A percentile compares a stretch with the other conserved stretches of the same genome.
Evolutionary conservation across 768 basidiomycete species (phyloP).

Genomic region (Botryobasidium botryosum): DNA sequence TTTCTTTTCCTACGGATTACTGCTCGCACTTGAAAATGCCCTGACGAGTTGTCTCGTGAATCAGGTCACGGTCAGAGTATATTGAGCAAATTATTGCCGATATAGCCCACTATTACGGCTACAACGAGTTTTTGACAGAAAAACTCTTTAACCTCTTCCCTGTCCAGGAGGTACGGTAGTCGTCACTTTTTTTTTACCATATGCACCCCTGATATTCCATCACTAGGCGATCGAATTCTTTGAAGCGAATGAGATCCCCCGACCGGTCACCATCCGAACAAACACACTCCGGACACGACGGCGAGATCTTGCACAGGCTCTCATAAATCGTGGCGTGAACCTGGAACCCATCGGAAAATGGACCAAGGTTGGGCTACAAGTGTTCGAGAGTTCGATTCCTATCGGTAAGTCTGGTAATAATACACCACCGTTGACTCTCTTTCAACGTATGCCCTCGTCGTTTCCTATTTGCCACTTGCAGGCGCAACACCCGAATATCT

Average conservation of each 20-base stretch:
- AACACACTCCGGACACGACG: slow-evolving; percentile 90
- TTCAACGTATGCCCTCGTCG: not conserved
- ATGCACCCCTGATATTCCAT: not conserved
- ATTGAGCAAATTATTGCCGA: slow-evolving; percentile 74
- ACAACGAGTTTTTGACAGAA: slow-evolving; percentile 87
- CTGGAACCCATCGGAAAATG: slow-evolving; percentile 98
- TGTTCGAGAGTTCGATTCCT: slow-evolving; percentile 91
- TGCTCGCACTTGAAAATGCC: not conserved
- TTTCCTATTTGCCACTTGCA: slow-evolving; percentile 15
- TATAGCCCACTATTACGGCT: slow-evolving; percentile 92
- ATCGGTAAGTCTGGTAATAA: slow-evolving; percentile 41
- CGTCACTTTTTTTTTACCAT: not conserved
- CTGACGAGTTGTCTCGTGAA: not conserved
- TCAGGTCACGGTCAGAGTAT: slow-evolving; percentile 78
- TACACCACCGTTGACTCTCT: not conserved
- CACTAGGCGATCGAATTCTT: slow-evolving; percentile 90
- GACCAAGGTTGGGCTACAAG: slow-evolving; percentile 97
- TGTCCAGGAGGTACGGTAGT: slow-evolving; percentile 56
- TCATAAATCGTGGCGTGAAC: slow-evolving; percentile 92
- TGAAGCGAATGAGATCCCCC: slow-evolving; percentile 87
- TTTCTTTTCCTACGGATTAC: not conserved
- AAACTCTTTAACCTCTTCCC: slow-evolving; percentile 91
- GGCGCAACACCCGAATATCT: slow-evolving; percentile 97
- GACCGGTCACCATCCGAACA: slow-evolving; percentile 94
- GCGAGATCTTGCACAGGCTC: slow-evolving; percentile 81